Conservation (phyloP, 2,329 filamentous ascomycete species). For the Pseudopyricularia cyperi region DNA sequence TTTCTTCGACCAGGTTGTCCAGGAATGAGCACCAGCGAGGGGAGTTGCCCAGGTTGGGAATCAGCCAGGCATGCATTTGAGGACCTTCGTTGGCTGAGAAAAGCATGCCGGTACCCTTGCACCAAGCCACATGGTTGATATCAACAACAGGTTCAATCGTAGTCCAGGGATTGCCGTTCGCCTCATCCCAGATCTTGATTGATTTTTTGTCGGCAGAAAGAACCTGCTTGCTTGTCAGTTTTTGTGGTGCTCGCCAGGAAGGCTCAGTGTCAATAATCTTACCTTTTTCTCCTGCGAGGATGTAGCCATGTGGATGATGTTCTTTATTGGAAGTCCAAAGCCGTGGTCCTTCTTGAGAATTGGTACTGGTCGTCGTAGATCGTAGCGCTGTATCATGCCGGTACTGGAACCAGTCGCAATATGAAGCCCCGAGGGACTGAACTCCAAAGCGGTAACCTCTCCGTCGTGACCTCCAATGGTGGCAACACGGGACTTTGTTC, state of each 20-base stretch:
- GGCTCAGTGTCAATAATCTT: not conserved
- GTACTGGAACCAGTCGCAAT: constrained; percentile 78
- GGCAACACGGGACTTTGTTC: constrained; percentile 70
- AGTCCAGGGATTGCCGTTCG: constrained; percentile 79
- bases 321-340: constrained; percentile 85
- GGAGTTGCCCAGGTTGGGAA: constrained; percentile 9
- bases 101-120: constrained; percentile 85
- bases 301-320: constrained; percentile 59
- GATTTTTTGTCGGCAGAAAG: constrained; percentile 88
- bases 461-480: constrained; percentile 56
- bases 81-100: constrained; percentile 93
- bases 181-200: constrained; percentile 91
- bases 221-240: constrained; percentile 27
- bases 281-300: constrained; percentile 63
- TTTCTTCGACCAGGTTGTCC: constrained; percentile 96
- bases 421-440: constrained; percentile 70
- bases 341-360: constrained; percentile 89
- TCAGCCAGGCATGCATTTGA: constrained; percentile 69
- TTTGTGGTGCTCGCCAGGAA: not conserved
- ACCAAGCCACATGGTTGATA: constrained; percentile 88
- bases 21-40: constrained; percentile 95
- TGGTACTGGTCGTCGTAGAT: constrained; percentile 76
- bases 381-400: constrained; percentile 81
- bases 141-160: constrained; percentile 91
- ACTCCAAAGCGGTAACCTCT: constrained; percentile 79